phyloP scores from a whole-genome alignment of 2,329 filamentous ascomycete species.

The Xylariaceae sp. region DNA sequence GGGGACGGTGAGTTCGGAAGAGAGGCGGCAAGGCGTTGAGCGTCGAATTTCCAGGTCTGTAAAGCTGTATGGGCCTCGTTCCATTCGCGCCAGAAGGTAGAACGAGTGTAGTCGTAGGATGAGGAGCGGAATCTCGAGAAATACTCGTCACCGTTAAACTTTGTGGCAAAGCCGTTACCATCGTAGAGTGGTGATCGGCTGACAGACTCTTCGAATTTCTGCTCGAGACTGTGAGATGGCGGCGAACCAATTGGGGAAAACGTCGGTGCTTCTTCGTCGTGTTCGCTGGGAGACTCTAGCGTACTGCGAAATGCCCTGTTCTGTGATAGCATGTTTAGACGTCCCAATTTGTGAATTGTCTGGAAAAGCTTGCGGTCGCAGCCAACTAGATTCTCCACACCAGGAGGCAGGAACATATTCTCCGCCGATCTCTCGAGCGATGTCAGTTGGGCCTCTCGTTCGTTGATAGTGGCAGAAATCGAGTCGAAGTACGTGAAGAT shows the following conservation, averaged over 20 bases:
- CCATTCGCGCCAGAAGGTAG: slow-evolving; percentile 82
- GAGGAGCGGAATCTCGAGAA: slow-evolving; percentile 39
- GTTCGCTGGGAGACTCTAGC: slow-evolving; percentile 26
- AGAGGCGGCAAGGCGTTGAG: slow-evolving; percentile 45
- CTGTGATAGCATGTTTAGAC: slow-evolving; percentile 79
- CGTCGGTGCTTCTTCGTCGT: slow-evolving; percentile 26
- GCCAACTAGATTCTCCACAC: slow-evolving; percentile 78
- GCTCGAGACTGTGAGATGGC: slow-evolving; percentile 41
- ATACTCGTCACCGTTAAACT: slow-evolving; percentile 51
- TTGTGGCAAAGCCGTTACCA: slow-evolving; percentile 59
- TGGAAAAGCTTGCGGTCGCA: slow-evolving; percentile 85
- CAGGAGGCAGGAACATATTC: slow-evolving; percentile 48
- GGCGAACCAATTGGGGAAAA: slow-evolving; percentile 40
- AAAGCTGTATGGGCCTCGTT: slow-evolving; percentile 70
- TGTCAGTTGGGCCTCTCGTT: slow-evolving; percentile 77
- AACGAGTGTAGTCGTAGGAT: slow-evolving; percentile 52
- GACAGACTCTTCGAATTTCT: slow-evolving; percentile 43
- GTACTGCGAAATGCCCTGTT: slow-evolving; percentile 48
- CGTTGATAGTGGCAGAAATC: slow-evolving; percentile 85
- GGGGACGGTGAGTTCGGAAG: slow-evolving; percentile 48
- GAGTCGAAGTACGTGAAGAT: slow-evolving; percentile 95
- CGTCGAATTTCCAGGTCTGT: slow-evolving; percentile 74
- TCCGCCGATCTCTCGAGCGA: slow-evolving; percentile 54
- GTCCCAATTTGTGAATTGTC: slow-evolving; percentile 74
- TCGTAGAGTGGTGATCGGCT: slow-evolving; percentile 57